These are phyloP conservation scores for Fraxinus quadrangulata DNA, from an alignment of 257 asterid genomes.

Conservation along the genomic window DNA sequence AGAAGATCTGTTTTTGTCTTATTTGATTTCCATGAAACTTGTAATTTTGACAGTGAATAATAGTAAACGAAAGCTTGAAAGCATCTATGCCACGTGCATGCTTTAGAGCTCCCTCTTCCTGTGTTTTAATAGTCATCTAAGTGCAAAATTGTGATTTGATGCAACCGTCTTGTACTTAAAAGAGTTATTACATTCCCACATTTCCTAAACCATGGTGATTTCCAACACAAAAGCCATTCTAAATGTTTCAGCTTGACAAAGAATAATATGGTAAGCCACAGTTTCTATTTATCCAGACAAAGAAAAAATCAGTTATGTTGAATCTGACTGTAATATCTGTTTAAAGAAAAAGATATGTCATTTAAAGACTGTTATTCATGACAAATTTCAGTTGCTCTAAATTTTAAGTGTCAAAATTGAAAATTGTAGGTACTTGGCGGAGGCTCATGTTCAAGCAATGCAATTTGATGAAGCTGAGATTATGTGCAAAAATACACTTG, in stretches of 20 bases:
- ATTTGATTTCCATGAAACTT: neutral
- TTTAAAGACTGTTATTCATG: neutral
- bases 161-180: neutral
- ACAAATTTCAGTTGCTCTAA: neutral
- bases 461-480: constrained; percentile 93
- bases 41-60: neutral
- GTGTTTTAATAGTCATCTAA: neutral
- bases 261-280: neutral
- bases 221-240: neutral
- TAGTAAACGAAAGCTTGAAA: neutral
- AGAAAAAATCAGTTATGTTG: neutral
- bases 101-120: neutral
- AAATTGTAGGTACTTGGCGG: constrained; percentile 81
- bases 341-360: neutral
- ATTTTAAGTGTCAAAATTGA: constrained; percentile 12
- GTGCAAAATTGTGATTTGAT: neutral
- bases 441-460: constrained; percentile 99
- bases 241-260: neutral
- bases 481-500: constrained; percentile 85
- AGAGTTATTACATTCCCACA: neutral
- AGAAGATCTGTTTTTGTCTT: neutral
- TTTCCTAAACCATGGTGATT: neutral
- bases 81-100: neutral
- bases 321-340: neutral
- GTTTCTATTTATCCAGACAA: neutral